Conservation (phyloP, 768 basidiomycete genomes). For the Grammothele lineata region DNA sequence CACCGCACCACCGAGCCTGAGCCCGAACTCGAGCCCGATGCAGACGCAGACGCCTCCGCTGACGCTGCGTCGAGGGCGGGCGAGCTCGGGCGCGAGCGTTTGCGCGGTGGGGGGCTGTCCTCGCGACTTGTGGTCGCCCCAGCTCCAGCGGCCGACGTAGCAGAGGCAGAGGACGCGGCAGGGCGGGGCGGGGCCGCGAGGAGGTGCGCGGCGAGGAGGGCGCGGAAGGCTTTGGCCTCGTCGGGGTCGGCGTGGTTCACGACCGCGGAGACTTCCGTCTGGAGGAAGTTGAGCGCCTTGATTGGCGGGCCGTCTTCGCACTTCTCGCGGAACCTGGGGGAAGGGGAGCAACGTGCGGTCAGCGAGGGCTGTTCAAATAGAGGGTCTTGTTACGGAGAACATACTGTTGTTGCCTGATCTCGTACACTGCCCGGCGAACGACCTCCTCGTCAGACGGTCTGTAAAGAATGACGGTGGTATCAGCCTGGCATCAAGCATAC, state of each 20-base stretch:
- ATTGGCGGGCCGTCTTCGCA: conserved; percentile 58
- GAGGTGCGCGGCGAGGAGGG: conserved; percentile 56
- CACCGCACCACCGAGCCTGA: conserved; percentile 4
- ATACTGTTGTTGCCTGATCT: conserved; percentile 70
- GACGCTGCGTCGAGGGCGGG: not conserved
- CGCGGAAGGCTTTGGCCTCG: conserved; percentile 60
- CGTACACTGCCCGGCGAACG: conserved; percentile 57
- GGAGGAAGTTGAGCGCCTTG: conserved; percentile 68
- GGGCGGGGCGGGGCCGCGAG: conserved; percentile 31
- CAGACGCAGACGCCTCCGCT: not conserved
- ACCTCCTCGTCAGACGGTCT: conserved; percentile 65
- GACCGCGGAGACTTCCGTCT: conserved; percentile 62
- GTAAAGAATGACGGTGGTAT: not conserved
- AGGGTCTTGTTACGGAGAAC: conserved; percentile 28
- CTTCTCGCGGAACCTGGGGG: conserved; percentile 73
- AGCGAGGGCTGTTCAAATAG: not conserved
- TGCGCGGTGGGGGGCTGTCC: conserved; percentile 22
- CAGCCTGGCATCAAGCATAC: too few relatives aligned
- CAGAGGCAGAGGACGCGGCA: not conserved
- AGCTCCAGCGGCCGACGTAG: conserved; percentile 1
- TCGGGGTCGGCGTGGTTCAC: conserved; percentile 64
- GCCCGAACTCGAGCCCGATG: not conserved
- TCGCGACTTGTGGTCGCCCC: conserved; percentile 22
- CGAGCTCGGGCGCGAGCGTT: conserved; percentile 36
- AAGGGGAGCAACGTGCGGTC: not conserved